Percentiles rank a stretch among this genome's conserved stretches.
Evolutionary conservation across 2,329 filamentous ascomycete species (phyloP).

Genomic region (Diplodia intermedia): DNA sequence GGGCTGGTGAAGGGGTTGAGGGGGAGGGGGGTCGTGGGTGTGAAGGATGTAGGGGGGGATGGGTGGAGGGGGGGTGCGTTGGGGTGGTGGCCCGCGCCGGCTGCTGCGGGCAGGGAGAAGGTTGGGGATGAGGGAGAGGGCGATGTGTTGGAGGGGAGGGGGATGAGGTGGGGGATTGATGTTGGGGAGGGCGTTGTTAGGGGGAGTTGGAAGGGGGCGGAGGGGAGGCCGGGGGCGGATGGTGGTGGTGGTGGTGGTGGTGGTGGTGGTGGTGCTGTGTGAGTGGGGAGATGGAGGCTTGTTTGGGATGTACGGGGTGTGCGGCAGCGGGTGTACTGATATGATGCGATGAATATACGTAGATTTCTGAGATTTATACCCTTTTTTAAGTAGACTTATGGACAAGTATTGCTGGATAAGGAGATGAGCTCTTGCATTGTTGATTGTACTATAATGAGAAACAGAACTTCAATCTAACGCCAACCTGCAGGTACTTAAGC

Average conservation of each 20-base stretch:
- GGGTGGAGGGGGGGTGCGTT: conserved; percentile 2
- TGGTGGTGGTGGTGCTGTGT: neutral
- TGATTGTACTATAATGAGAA: too few relatives aligned
- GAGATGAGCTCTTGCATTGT: too few relatives aligned
- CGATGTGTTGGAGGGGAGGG: neutral
- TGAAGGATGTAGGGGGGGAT: neutral
- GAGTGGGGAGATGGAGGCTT: neutral
- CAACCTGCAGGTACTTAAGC: too few relatives aligned
- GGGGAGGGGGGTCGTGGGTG: neutral
- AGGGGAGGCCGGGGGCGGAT: neutral
- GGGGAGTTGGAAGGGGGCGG: conserved; percentile 17
- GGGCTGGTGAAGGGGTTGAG: neutral
- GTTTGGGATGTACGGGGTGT: too few relatives aligned
- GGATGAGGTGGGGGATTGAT: conserved; percentile 27
- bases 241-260: neutral
- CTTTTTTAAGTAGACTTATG: too few relatives aligned
- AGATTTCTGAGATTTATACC: too few relatives aligned
- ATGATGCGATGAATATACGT: too few relatives aligned
- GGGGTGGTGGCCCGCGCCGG: conserved; percentile 23
- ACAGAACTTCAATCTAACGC: too few relatives aligned
- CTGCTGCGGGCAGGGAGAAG: neutral
- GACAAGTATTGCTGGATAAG: too few relatives aligned
- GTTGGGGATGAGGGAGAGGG: neutral
- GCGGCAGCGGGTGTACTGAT: too few relatives aligned
- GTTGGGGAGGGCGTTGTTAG: conserved; percentile 9